Conservation (phyloP, 2,329 filamentous ascomycete species). For the Plectosphaerella cucumerina region DNA sequence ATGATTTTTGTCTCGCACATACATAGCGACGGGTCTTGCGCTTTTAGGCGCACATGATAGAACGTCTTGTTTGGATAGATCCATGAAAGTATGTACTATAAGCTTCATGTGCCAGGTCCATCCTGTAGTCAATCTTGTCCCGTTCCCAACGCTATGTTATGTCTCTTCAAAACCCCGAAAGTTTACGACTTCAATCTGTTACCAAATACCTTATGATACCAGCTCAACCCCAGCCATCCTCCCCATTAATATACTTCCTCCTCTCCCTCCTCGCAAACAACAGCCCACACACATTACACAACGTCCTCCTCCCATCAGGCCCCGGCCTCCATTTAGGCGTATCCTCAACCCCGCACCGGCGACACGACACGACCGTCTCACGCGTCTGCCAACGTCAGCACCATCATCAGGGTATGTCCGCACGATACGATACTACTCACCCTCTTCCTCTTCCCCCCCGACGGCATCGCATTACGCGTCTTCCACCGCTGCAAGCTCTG, state of each 20-base stretch:
- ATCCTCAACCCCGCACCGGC: constrained; percentile 61
- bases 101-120: too few relatives aligned
- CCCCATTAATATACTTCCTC: background rate
- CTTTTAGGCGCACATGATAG: too few relatives aligned
- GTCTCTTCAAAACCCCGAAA: too few relatives aligned
- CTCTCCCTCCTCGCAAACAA: constrained; percentile 26
- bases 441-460: background rate
- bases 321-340: constrained; percentile 72
- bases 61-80: too few relatives aligned
- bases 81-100: too few relatives aligned
- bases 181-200: too few relatives aligned
- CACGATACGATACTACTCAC: background rate
- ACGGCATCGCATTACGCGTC: background rate
- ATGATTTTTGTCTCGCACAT: too few relatives aligned
- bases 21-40: too few relatives aligned
- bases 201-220: too few relatives aligned
- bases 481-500: background rate
- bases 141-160: too few relatives aligned
- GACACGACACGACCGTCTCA: constrained; percentile 21
- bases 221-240: too few relatives aligned
- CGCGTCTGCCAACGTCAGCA: background rate
- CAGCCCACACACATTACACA: constrained; percentile 71
- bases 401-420: background rate
- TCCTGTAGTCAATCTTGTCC: too few relatives aligned
- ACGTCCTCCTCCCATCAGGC: constrained; percentile 66